Conservation (phyloP, 176 grass and related monocot species). For the Hordeum marinum region DNA sequence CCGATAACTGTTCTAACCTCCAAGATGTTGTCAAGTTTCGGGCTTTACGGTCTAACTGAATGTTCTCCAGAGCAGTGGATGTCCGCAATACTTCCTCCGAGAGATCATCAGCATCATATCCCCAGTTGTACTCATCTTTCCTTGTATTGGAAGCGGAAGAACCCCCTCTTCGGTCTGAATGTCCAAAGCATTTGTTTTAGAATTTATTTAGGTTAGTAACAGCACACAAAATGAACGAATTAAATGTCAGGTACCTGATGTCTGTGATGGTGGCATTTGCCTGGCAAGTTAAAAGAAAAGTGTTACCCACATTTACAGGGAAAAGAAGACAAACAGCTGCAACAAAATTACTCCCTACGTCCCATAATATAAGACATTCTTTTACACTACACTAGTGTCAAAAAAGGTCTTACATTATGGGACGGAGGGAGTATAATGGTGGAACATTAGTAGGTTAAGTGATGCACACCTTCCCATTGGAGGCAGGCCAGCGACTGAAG, state of each 20-base stretch:
- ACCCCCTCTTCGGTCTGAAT: slow-evolving; percentile 59
- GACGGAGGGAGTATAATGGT: background rate
- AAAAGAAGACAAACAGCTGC: slow-evolving; percentile 23
- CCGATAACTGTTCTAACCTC: slow-evolving; percentile 39
- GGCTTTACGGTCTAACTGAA: slow-evolving; percentile 82
- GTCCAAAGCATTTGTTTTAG: background rate
- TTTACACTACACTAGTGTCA: too few species aligned
- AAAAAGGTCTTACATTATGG: too few species aligned
- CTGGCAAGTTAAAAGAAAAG: slow-evolving; percentile 47
- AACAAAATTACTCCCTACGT: background rate
- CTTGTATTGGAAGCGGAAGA: slow-evolving; percentile 42
- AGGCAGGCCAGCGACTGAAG: slow-evolving; percentile 58
- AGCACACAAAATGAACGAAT: background rate
- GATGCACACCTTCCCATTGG: slow-evolving; percentile 62
- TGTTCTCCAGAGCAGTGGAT: slow-evolving; percentile 67
- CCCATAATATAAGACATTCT: too few species aligned
- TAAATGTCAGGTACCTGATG: slow-evolving; percentile 55
- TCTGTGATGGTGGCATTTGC: slow-evolving; percentile 48
- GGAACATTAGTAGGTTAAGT: background rate
- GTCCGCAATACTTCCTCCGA: slow-evolving; percentile 84
- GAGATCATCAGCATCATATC: slow-evolving; percentile 74
- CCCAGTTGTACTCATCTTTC: slow-evolving; percentile 95
- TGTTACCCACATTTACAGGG: background rate
- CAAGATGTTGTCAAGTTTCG: slow-evolving; percentile 75
- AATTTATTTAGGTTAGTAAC: background rate